Conservation (phyloP, 495 filamentous ascomycete genomes). For the Paragyromitra xinjiangensis region DNA sequence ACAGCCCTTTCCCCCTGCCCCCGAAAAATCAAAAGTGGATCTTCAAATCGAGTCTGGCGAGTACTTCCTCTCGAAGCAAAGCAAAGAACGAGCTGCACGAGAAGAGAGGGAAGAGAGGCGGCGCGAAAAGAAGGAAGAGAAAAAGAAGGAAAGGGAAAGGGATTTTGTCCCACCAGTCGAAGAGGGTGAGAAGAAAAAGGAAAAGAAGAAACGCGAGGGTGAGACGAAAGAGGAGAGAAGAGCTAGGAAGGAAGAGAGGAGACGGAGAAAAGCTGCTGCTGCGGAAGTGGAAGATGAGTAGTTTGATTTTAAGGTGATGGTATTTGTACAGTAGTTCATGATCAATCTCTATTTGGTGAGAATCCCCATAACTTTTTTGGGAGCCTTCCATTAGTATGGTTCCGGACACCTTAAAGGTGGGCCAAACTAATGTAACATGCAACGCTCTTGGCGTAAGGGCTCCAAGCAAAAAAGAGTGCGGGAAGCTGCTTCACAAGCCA, state of each 20-base stretch:
- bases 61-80: constrained; percentile 92
- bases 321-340: constrained; percentile 39
- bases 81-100: constrained; percentile 81
- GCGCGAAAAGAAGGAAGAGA: constrained; percentile 85
- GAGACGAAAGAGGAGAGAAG: constrained; percentile 65
- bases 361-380: not conserved
- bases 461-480: too few relatives aligned
- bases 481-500: too few relatives aligned
- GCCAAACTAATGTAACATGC: too few relatives aligned
- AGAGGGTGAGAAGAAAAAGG: constrained; percentile 64
- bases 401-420: too few relatives aligned
- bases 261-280: constrained; percentile 49
- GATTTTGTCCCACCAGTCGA: constrained; percentile 89
- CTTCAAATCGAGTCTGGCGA: constrained; percentile 97
- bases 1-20: constrained; percentile 69
- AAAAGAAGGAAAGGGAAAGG: constrained; percentile 82
- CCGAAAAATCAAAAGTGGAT: constrained; percentile 97
- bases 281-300: constrained; percentile 14
- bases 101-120: constrained; percentile 82
- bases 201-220: constrained; percentile 69
- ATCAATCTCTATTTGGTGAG: constrained; percentile 8
- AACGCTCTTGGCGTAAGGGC: too few relatives aligned
- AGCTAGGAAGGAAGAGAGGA: constrained; percentile 56
- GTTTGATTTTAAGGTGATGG: not conserved
- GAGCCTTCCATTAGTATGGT: too few relatives aligned